Evolutionary conservation across 208 protist species (phyloP), one percentile per base, ranked within the genome.

Genomic region (Leishmania braziliensis): DNA sequence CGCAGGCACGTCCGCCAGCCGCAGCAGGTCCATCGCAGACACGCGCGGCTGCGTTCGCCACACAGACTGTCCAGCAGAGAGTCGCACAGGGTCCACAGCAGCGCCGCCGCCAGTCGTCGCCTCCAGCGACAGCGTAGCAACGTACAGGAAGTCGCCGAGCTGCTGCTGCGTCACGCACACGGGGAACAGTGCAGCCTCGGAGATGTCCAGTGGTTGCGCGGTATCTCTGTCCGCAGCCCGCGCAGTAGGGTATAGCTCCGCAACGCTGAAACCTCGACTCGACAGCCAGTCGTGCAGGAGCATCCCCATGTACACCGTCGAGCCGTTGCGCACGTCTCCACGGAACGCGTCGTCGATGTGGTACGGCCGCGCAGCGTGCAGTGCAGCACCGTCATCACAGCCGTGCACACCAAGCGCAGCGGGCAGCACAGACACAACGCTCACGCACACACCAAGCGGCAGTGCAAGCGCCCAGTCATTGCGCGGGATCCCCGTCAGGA

Each of bases 401-500:
- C 66, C 48, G 63, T 75, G 48, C 1, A 0, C 69, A 68, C 46
- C 20, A 4, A 2, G 48, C 79, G 26, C 48, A 39, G 36, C 48
- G 79, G 50, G 43, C 53, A 50, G 75, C 39, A 88, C 62, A 4
- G 89, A 85, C 53, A 90, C 82, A 20, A 92, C 83, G 63, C 65
- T 82, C 18, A 90, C 80, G 50, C 89, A 92, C 36, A 77, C 62
- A 73, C 69, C 70, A 5, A 43, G 33, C 9, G 89, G 87, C 62
- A 92, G 78, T 4, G 75, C 56, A 39, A 92, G 74, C 56, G 9
- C 48, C 89, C 89, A 92, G 82, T 84, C 58, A 75, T 89, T 90
- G 39, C 16, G 75, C 39, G 89, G 87, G 39, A 92, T 80, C 68
- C 86, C 89, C 6, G 87, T 90, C 43, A 92, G 73, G 12, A 90